Conservation (phyloP, 768 basidiomycete genomes). For the Suillus clintonianus region DNA sequence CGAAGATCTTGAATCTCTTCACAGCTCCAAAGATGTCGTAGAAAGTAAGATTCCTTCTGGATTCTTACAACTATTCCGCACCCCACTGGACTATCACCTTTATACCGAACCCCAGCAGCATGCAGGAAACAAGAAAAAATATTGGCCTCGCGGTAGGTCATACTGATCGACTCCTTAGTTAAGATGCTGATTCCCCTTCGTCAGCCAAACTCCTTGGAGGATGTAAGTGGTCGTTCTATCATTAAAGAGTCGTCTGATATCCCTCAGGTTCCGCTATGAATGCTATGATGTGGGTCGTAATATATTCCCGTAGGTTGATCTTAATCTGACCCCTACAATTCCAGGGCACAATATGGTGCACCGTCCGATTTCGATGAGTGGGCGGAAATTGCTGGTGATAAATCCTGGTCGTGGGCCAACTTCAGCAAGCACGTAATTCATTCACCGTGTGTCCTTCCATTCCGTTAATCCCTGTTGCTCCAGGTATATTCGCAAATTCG, state of each 20-base stretch:
- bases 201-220: slow-evolving; percentile 71
- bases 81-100: slow-evolving; percentile 52
- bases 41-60: slow-evolving; percentile 47
- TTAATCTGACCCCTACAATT: slow-evolving; percentile 8
- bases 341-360: slow-evolving; percentile 57
- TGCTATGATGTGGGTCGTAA: slow-evolving; percentile 45
- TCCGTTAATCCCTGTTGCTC: not conserved
- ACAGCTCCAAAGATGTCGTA: slow-evolving; percentile 45
- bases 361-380: slow-evolving; percentile 73
- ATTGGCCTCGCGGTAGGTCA: slow-evolving; percentile 64
- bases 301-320: not conserved
- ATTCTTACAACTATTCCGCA: slow-evolving; percentile 42
- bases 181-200: not conserved
- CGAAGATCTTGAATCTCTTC: not conserved
- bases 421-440: slow-evolving; percentile 46
- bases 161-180: not conserved
- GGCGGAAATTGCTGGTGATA: slow-evolving; percentile 52
- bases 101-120: slow-evolving; percentile 57
- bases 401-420: slow-evolving; percentile 56
- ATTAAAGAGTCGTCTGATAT: not conserved
- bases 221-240: slow-evolving; percentile 45
- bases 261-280: slow-evolving; percentile 62
- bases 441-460: not conserved
- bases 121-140: slow-evolving; percentile 47
- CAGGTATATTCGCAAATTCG: slow-evolving; percentile 73